Evolutionary conservation across 2,329 filamentous ascomycete genomes (phyloP), one percentile per base, ranked within the genome.

Genomic region (Nakataea oryzae): DNA sequence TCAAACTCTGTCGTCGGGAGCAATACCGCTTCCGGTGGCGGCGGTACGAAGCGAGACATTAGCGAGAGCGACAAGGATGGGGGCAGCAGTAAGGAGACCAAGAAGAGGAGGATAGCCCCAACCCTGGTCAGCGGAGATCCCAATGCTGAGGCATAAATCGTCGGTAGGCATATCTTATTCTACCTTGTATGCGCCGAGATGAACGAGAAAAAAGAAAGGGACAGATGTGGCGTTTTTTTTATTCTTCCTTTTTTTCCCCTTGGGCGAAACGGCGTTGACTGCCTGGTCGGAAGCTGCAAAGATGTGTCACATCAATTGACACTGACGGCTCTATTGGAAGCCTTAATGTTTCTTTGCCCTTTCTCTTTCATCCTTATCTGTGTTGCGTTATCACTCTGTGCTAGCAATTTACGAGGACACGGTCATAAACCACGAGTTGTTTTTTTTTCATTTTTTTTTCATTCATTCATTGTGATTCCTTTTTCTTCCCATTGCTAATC

Each of bases 61-160:
- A 81, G 77, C 28, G 82, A 84, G 63, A 77, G 76, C 28, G 84
- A 84, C 41, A 78, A 80, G 58, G 80, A 81, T 21, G 79, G 82
- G 8, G 64, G 69, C 9, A 50, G 41, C 41, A 74, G 72, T 24
- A 78, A 79, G 21, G 78, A 84, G 68, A 79, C 84, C 6, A 91
- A 91, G 75, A 87, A 86, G 74, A 81, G 88, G 67, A 80, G 88
- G 59, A 85, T 91, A 67, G 88, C 87, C 4, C 88, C 88, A 4
- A 90, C 86, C 1, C 78, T 80, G 1, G 78, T 90, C 13, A 72
- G 70, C 47, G 70, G 61, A 26, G 65, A 27, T 21, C 14, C 21
- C 50, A 54, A 54, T 47, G n/a, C 32, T 11, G 14, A 54, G 41
- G 3, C 41, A 12, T 58, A n/a, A 41, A 21, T n/a, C 24, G 17